A percentile compares a stretch with the other conserved stretches of the same genome.
These are phyloP conservation scores for Ophiocordyceps polyrhachis-furcata DNA, from an alignment of 2,329 filamentous ascomycete species.

Conservation along the genomic window DNA sequence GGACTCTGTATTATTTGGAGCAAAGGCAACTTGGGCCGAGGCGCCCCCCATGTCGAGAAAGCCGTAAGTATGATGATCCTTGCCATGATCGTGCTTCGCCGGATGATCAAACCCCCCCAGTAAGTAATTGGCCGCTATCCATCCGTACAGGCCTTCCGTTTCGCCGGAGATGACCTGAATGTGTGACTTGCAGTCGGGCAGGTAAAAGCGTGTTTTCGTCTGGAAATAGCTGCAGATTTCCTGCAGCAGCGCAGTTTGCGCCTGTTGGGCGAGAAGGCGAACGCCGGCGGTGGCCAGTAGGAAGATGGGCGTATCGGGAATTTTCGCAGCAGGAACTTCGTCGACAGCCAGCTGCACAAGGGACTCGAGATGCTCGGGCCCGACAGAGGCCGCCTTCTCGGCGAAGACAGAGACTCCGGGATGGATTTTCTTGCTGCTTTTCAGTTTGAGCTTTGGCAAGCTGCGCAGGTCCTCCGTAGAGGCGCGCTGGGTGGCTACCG, in stretches of 20 bases:
- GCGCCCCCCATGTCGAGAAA: slow-evolving; percentile 98
- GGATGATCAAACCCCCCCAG: slow-evolving; percentile 76
- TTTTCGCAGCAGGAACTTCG: slow-evolving; percentile 56
- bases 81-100: slow-evolving; percentile 58
- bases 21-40: slow-evolving; percentile 94
- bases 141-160: slow-evolving; percentile 90
- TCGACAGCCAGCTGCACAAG: slow-evolving; percentile 68
- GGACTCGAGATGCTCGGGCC: slow-evolving; percentile 59
- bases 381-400: slow-evolving; percentile 55
- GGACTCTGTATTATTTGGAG: slow-evolving; percentile 79
- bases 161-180: slow-evolving; percentile 91
- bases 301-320: slow-evolving; percentile 77
- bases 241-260: slow-evolving; percentile 54
- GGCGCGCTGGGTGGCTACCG: slow-evolving; percentile 38
- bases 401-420: slow-evolving; percentile 88
- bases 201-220: slow-evolving; percentile 56
- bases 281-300: slow-evolving; percentile 92
- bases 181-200: slow-evolving; percentile 79
- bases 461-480: slow-evolving; percentile 28
- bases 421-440: slow-evolving; percentile 83
- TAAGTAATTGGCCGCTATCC: slow-evolving; percentile 93
- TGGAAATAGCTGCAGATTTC: slow-evolving; percentile 72
- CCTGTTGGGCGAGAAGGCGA: slow-evolving; percentile 57
- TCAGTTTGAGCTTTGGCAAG: slow-evolving; percentile 65
- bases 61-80: slow-evolving; percentile 84